Conservation (phyloP, 208 protist species). For the Zelonia costaricensis region DNA sequence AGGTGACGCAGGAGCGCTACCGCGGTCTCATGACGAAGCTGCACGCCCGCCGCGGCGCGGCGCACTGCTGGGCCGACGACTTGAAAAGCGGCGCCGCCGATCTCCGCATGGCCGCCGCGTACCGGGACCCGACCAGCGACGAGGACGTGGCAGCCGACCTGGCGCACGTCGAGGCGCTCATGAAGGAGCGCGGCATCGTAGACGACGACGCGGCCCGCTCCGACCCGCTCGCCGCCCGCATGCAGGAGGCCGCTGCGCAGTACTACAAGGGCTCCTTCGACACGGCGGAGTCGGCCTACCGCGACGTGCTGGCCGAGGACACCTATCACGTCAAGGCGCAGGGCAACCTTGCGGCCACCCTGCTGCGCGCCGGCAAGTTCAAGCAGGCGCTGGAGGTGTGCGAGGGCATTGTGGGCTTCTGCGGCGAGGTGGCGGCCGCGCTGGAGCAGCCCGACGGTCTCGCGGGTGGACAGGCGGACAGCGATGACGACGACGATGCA, state of each 20-base stretch:
- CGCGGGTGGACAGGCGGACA: constrained; percentile 51
- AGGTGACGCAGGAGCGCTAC: constrained; percentile 90
- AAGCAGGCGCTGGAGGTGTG: constrained; percentile 70
- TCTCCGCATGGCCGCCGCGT: constrained; percentile 82
- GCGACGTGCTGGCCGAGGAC: constrained; percentile 54
- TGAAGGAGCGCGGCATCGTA: constrained; percentile 26
- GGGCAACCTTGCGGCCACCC: constrained; percentile 67
- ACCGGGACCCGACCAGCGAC: constrained; percentile 64
- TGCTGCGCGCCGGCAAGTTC: constrained; percentile 79
- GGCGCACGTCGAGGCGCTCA: constrained; percentile 43
- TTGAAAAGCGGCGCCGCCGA: constrained; percentile 66
- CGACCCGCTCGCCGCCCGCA: constrained; percentile 33
- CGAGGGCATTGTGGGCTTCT: constrained; percentile 66
- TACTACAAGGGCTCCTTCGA: constrained; percentile 73
- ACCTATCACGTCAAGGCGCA: constrained; percentile 58
- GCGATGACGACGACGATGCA: constrained; percentile 86
- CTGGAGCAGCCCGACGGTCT: constrained; percentile 72
- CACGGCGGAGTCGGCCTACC: constrained; percentile 57
- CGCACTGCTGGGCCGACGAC: constrained; percentile 80
- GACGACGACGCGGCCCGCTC: constrained; percentile 8
- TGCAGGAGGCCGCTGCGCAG: constrained; percentile 65
- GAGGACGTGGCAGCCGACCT: constrained; percentile 63
- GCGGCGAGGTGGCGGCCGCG: constrained; percentile 80
- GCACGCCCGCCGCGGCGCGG: constrained; percentile 80
- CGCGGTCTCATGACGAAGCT: constrained; percentile 87